phyloP scores from a whole-genome alignment of 768 basidiomycete species.

The Gymnopilus junonius region DNA sequence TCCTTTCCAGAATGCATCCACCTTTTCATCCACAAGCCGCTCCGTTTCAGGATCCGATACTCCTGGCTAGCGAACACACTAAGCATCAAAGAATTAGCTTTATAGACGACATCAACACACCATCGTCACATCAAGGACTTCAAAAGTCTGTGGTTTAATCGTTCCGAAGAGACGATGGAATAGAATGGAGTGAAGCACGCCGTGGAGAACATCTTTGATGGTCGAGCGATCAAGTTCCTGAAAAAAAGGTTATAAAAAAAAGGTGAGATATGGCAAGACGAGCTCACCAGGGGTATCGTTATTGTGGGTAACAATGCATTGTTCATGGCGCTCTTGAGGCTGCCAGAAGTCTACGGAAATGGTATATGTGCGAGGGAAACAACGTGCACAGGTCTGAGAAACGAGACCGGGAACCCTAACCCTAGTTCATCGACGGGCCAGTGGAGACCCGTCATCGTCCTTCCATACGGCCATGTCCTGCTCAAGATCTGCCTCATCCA shows the following conservation, averaged over 20 bases:
- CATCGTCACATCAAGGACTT: conserved; percentile 86
- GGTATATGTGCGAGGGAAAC: not conserved
- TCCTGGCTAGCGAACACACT: conserved; percentile 60
- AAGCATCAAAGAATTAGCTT: not conserved
- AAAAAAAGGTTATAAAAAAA: conserved; percentile 1
- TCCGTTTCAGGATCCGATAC: conserved; percentile 77
- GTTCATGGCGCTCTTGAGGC: conserved; percentile 16
- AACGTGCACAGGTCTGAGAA: not conserved
- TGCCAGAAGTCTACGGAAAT: not conserved
- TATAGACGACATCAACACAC: conserved; percentile 45
- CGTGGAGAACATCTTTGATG: conserved; percentile 74
- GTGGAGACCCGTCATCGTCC: not conserved
- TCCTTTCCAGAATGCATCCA: conserved; percentile 78
- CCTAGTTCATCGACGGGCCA: not conserved
- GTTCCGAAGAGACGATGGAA: conserved; percentile 86
- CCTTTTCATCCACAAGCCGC: conserved; percentile 73
- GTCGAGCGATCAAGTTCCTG: conserved; percentile 76
- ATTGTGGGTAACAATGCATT: conserved; percentile 43
- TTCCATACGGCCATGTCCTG: not conserved
- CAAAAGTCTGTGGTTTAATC: conserved; percentile 75
- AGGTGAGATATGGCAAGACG: not conserved
- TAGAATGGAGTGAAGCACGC: conserved; percentile 78
- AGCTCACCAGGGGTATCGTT: conserved; percentile 52
- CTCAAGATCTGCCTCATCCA: not conserved
- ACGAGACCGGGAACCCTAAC: conserved; percentile 10